Evolutionary conservation across 768 basidiomycete genomes (phyloP).

Genomic region (Pisolithus sp.): DNA sequence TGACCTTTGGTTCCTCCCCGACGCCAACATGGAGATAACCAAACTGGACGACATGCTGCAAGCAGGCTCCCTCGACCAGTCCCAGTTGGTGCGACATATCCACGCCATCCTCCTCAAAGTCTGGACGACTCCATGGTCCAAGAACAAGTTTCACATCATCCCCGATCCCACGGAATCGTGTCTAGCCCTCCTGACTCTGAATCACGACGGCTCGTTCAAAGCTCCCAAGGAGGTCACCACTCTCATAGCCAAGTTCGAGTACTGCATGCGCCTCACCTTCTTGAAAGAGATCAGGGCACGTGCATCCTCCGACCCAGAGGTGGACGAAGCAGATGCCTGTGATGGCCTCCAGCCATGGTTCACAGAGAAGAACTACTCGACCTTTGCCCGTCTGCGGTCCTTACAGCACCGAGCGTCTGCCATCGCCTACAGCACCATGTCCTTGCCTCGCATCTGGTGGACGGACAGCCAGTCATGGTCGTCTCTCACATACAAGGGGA

Average conservation of each 20-base stretch:
- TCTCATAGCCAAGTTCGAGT: slow-evolving; percentile 1
- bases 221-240: neutral
- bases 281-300: neutral
- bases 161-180: too few species aligned
- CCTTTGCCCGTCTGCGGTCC: neutral
- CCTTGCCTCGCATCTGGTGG: neutral
- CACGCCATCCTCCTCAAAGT: too few species aligned
- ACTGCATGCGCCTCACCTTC: slow-evolving; percentile 3
- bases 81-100: too few species aligned
- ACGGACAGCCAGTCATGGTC: too few species aligned
- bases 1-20: too few species aligned
- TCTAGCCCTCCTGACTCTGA: too few species aligned
- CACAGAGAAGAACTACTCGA: neutral
- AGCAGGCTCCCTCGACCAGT: too few species aligned
- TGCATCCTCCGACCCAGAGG: neutral
- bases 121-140: too few species aligned
- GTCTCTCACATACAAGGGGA: too few species aligned
- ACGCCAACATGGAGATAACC: too few species aligned
- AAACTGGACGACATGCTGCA: too few species aligned
- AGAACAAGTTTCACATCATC: too few species aligned
- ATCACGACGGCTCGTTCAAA: slow-evolving; percentile 1
- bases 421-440: neutral
- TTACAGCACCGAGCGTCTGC: slow-evolving; percentile 1
- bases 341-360: neutral
- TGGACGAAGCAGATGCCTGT: neutral